Evolutionary conservation across 805 yeast species (phyloP), one percentile per base, ranked within the genome.

Genomic region (Kodamaea jinghongensis): DNA sequence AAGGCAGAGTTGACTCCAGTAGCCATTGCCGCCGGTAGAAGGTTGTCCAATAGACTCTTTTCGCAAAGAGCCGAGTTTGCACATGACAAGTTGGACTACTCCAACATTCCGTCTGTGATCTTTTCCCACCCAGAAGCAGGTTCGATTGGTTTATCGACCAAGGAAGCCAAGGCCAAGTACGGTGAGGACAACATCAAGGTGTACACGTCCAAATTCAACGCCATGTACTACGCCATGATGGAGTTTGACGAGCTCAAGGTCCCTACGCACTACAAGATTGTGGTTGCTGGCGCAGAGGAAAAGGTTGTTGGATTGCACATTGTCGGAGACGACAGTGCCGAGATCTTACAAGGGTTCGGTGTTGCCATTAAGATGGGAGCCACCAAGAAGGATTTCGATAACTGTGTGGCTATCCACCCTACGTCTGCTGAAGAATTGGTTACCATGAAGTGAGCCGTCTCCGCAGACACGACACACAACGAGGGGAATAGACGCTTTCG

Each of bases 311-410:
- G 99, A 20, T 69, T 93, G 51, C 99, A 93, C 64, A 66, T 93
- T 41, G 86, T 90, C 50, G 99, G 99, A 46, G 98, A 90, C 56
- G 67, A 78, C 6, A 79, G 93, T 38, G 80, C 96, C 23, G 99
- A 93, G 66, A 90, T 93, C 43, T 75, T 93, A 54, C 99, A 93
- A 73, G 99, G 99, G 28, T 93, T 93, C 56, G 99, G 98, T 44
- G 99, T 90, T 39, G 99, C 99, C 36, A 71, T 93, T 48, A 90
- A 90, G 70, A 93, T 93, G 99, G 99, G 99, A 25, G 99, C 99
- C 30, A 93, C 99, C 27, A 93, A 93, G 73, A 79, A 78, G 33
- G 97, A 93, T 63, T 93, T 93, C 50, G 99, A 93, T 67, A 81
- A 71, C 61, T 86, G 95, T 70, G 98, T 93, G 31, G 99, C 99